These are phyloP conservation scores for Neostapfia colusana DNA, from an alignment of 176 grass and related monocot species.

Conservation along the genomic window DNA sequence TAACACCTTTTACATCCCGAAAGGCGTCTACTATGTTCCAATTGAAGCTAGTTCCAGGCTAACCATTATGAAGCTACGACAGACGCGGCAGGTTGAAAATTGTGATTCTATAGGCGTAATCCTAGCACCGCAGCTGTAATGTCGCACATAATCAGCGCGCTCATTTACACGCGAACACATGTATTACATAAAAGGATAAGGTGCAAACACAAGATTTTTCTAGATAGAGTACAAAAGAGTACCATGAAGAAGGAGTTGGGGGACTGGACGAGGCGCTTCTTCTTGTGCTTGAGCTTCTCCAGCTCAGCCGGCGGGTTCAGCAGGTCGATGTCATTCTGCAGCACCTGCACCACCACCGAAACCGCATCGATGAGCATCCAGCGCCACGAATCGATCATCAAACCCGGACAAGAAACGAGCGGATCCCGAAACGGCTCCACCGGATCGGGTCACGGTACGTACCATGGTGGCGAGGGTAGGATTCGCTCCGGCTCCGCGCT, in stretches of 20 bases:
- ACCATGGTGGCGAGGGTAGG: slow-evolving; percentile 31
- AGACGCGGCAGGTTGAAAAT: not conserved
- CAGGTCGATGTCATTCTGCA: slow-evolving; percentile 82
- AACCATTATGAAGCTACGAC: not conserved
- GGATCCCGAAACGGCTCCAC: too few species aligned
- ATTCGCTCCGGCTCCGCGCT: slow-evolving; percentile 26
- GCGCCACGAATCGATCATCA: not conserved
- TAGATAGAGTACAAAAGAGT: not conserved
- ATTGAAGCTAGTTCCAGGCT: not conserved
- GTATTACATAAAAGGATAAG: too few species aligned
- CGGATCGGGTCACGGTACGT: not conserved
- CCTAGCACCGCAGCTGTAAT: not conserved
- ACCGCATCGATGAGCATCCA: not conserved
- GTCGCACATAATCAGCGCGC: not conserved
- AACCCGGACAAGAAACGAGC: not conserved
- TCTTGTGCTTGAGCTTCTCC: slow-evolving; percentile 89
- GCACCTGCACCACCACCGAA: slow-evolving; percentile 43
- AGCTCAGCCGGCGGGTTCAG: slow-evolving; percentile 77
- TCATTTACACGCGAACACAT: not conserved
- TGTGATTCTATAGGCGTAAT: not conserved
- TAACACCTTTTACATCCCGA: not conserved
- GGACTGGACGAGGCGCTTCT: slow-evolving; percentile 87
- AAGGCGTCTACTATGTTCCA: not conserved
- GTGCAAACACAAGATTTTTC: not conserved
- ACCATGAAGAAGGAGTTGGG: slow-evolving; percentile 90